A percentile compares a stretch with the other conserved stretches of the same genome.
Evolutionary conservation across 2,329 filamentous ascomycete genomes (phyloP).

Genomic region (Trichoderma koningiopsis): DNA sequence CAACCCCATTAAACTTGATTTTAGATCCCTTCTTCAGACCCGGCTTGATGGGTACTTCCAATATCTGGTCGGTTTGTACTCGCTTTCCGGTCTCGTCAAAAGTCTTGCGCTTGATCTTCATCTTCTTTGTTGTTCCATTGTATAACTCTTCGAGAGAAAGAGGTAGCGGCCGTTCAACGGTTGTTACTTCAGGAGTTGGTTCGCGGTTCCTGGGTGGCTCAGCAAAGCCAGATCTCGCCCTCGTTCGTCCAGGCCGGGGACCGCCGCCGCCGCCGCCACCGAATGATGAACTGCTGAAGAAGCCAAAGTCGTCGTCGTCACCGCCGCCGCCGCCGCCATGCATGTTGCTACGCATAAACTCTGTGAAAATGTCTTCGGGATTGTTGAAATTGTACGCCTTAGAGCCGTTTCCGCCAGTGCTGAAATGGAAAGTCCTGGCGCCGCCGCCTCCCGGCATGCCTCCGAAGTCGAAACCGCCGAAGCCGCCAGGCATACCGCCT

Average conservation of each 20-base stretch:
- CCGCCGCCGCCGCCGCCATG: constrained; percentile 41
- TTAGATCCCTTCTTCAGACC: constrained; percentile 96
- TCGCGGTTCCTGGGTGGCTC: constrained; percentile 38
- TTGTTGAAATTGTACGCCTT: constrained; percentile 80
- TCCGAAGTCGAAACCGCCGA: constrained; percentile 55
- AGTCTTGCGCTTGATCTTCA: constrained; percentile 97
- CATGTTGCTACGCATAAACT: constrained; percentile 69
- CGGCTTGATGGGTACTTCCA: constrained; percentile 94
- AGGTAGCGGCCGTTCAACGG: constrained; percentile 81
- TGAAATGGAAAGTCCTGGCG: constrained; percentile 65
- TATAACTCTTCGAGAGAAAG: constrained; percentile 87
- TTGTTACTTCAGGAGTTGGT: constrained; percentile 79
- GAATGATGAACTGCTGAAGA: constrained; percentile 53
- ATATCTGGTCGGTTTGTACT: constrained; percentile 81
- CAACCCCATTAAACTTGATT: constrained; percentile 97
- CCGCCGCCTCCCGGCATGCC: constrained; percentile 50
- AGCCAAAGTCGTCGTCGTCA: constrained; percentile 50
- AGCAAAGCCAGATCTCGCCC: constrained; percentile 47
- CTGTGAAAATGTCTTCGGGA: constrained; percentile 80
- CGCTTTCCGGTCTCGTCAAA: constrained; percentile 86
- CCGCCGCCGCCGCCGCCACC: constrained; percentile 39
- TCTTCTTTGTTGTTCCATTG: constrained; percentile 87
- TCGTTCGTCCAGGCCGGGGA: constrained; percentile 42
- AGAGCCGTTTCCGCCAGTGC: constrained; percentile 53
- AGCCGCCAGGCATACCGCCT: constrained; percentile 58